These are phyloP conservation scores for Quercus dentata DNA, from an alignment of 306 rosid species.

Conservation along the genomic window DNA sequence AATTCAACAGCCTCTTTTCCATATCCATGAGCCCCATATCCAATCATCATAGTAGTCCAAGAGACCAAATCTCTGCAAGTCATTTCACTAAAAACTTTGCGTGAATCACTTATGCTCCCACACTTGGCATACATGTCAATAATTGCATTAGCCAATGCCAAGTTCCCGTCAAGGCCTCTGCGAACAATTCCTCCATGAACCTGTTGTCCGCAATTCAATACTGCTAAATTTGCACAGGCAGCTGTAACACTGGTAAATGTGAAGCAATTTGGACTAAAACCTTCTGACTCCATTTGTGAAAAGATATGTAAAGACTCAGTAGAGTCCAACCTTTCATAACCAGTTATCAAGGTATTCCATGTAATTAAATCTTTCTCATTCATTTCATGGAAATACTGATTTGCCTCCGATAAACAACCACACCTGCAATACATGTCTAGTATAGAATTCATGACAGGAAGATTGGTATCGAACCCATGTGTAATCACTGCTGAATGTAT, in stretches of 20 bases:
- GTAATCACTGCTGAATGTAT: slow-evolving; percentile 65
- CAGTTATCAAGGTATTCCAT: slow-evolving; percentile 77
- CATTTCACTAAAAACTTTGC: slow-evolving; percentile 54
- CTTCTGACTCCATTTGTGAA: slow-evolving; percentile 53
- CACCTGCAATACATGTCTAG: slow-evolving; percentile 82
- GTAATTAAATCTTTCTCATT: slow-evolving; percentile 55
- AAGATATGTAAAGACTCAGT: slow-evolving; percentile 50
- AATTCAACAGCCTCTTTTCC: slow-evolving; percentile 63
- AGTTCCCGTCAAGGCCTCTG: slow-evolving; percentile 44
- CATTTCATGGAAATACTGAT: slow-evolving; percentile 54
- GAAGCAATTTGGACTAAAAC: slow-evolving; percentile 61
- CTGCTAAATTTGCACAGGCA: slow-evolving; percentile 65
- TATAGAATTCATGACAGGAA: slow-evolving; percentile 71
- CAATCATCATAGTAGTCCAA: slow-evolving; percentile 84
- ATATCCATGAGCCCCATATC: slow-evolving; percentile 72
- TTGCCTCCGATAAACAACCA: slow-evolving; percentile 51
- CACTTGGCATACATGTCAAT: slow-evolving; percentile 83
- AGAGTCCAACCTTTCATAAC: slow-evolving; percentile 54
- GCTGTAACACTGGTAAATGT: slow-evolving; percentile 60
- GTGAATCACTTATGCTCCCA: slow-evolving; percentile 50
- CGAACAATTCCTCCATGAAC: slow-evolving; percentile 61
- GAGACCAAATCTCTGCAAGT: slow-evolving; percentile 52
- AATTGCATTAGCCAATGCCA: slow-evolving; percentile 64
- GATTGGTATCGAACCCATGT: slow-evolving; percentile 49
- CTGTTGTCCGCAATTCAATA: slow-evolving; percentile 61